Base-by-base conservation (phyloP, 257 asterid species). In the Rauvolfia tetraphylla region DNA sequence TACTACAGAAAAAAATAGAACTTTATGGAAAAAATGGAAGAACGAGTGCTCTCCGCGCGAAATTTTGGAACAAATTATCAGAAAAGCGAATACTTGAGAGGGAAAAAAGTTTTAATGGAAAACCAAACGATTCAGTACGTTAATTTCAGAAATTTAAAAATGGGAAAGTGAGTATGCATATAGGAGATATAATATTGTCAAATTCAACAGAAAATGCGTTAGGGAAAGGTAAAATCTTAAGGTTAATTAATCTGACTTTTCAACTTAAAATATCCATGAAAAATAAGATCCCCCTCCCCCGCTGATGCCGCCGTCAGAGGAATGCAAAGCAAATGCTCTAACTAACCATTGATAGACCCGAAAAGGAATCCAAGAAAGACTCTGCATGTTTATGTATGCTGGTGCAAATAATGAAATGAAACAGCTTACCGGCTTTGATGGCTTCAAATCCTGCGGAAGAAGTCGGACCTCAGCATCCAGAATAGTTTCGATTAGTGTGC, bases 351-450 rank as follows among this genome's bases (percentile, higher is more conserved):
- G 62, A 13, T 8, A 56, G 29, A 56, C 62, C 29, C 23, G 5
- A 62, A 62, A 3, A 31, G 11, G 41, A 62, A 62, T 12, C 68
- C n/a, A 2, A 23, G 33, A 2, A 29, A 15, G 18, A 62, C 25
- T 15, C 41, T 15, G 68, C 13, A n/a, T n/a, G n/a, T n/a, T n/a
- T n/a, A n/a, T n/a, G n/a, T n/a, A 3, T 62, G 39, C 41, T 4
- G 42, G 5, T 5, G 4, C 39, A 31, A 61, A 62, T 15, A 62
- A 62, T 18, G 22, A 62, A 62, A 62, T 34, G 42, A 62, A 62
- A 62, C n/a, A 56, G 41, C 68, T 62, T 62, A 62, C 68, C n/a
- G n/a, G 42, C 68, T 34, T 62, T 13, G 33, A 15, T 62, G 68
- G 42, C 68, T 31, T 62, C 68, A 44, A 44, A 44, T 44, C 49